Conservation (phyloP, 2,329 filamentous ascomycete species). For the Teratosphaeria viscida region DNA sequence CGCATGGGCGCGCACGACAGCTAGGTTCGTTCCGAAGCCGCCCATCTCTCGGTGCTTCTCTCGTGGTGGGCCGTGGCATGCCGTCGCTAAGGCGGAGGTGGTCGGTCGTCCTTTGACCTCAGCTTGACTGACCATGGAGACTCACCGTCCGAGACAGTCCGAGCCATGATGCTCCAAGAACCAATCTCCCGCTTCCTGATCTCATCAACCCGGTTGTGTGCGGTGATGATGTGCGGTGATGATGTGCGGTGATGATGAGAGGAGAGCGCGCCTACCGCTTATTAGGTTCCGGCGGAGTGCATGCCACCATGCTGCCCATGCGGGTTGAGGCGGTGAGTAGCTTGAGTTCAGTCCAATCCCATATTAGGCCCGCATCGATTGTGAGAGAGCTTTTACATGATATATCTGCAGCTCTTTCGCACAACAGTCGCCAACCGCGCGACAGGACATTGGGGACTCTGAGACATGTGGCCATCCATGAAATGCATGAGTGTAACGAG, state of each 20-base stretch:
- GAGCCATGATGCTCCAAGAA: neutral
- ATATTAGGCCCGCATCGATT: neutral
- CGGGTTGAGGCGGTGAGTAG: conserved; percentile 6
- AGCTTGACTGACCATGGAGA: neutral
- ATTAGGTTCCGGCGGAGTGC: neutral
- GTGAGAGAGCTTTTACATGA: neutral
- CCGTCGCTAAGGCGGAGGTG: neutral
- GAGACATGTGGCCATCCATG: neutral
- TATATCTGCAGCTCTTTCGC: neutral
- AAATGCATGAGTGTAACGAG: neutral
- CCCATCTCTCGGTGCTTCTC: neutral
- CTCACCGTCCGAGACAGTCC: neutral
- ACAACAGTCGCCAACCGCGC: neutral
- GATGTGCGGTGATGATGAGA: neutral
- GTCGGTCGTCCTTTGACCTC: neutral
- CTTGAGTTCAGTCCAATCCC: neutral
- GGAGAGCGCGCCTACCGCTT: neutral
- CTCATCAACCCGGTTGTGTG: neutral
- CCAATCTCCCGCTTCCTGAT: neutral
- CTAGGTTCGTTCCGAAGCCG: neutral
- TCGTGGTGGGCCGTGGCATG: neutral
- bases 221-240: neutral
- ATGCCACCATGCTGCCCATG: neutral
- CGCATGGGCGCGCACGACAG: neutral
- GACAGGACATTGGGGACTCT: neutral